Base-by-base conservation (phyloP, 805 yeast species). In the Wickerhamiella musiphila region DNA sequence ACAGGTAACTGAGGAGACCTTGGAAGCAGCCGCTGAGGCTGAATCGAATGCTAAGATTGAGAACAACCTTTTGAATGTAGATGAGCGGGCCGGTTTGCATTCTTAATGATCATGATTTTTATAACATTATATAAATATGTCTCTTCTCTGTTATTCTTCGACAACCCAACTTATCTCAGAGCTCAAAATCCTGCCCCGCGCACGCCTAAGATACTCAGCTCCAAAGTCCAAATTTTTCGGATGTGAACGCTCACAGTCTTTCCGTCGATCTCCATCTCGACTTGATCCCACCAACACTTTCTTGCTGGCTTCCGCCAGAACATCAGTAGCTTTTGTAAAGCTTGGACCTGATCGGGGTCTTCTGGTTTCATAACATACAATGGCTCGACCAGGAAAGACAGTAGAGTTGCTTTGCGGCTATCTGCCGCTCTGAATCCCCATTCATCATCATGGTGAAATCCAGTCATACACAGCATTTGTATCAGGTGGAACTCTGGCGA, bases 241-340 rank as follows among this genome's bases (percentile, higher is more conserved):
- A 81, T 72, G 49, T 90, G 95, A 12, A 84, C 71, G 45, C 69
- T 73, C 17, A 83, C 68, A 3, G 14, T 7, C 14, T 41, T 38
- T 4, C 55, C 60, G 15, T 47, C 48, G 11, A 47, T 47, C 4
- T 53, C 53, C 12, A 60, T 51, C 14, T 47, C 56, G 9, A 52
- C 32, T 36, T 57, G 57, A 28, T 69, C 72, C 98, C 98, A 90
- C 98, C 98, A 90, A 58, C 98, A 90, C 51, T 90, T 90, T 49
- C 96, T 68, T 2, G 98, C 98, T 1, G 98, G 98, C 51, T 90
- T 90, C 40, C 93, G 68, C 96, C 98, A 90, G 50, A 90, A 90
- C 32, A 90, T 58, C 23, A 90, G 61, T 32, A 90, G 63, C 53
- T 90, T 90, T 30, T 58, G 63, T 3, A 61, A 47, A 19, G 58